Percentiles rank a stretch among this genome's conserved stretches.
Conservation (phyloP, 768 basidiomycete genomes). For the Boletales sp. region DNA sequence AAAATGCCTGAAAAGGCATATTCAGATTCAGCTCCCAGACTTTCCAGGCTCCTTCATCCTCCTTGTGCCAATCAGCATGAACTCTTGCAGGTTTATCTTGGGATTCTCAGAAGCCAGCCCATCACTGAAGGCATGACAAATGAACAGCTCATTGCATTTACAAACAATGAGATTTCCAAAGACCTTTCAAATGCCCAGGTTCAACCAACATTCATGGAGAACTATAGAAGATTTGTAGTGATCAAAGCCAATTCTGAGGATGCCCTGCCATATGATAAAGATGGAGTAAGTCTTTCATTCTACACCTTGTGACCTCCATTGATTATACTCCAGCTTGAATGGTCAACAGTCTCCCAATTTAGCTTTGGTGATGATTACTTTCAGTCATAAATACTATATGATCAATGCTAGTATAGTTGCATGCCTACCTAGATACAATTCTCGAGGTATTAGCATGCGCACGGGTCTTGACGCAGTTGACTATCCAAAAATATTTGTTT, state of each 20-base stretch:
- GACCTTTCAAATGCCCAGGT: slow-evolving; percentile 54
- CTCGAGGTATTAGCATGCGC: too few species aligned
- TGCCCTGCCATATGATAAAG: slow-evolving; percentile 23
- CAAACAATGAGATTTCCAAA: slow-evolving; percentile 44
- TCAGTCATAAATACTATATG: neutral
- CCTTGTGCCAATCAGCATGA: slow-evolving; percentile 29
- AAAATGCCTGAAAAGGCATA: slow-evolving; percentile 41
- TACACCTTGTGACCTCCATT: neutral
- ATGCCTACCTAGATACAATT: neutral
- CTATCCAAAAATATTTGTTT: too few species aligned
- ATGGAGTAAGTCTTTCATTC: slow-evolving; percentile 42
- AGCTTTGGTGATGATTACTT: slow-evolving; percentile 61
- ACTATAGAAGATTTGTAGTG: slow-evolving; percentile 65
- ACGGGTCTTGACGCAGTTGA: too few species aligned
- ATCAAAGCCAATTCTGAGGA: slow-evolving; percentile 40
- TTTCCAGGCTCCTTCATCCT: slow-evolving; percentile 20
- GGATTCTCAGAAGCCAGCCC: slow-evolving; percentile 13
- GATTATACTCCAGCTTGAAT: slow-evolving; percentile 50
- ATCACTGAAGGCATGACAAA: slow-evolving; percentile 33
- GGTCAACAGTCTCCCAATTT: slow-evolving; percentile 43
- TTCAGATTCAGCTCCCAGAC: slow-evolving; percentile 22
- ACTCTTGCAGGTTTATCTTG: slow-evolving; percentile 40
- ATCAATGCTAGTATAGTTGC: neutral
- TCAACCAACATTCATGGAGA: slow-evolving; percentile 59
- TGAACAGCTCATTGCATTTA: slow-evolving; percentile 32